These are phyloP conservation scores for Plasmodium sp. DNA, from an alignment of 169 alveolate genomes.

Conservation along the genomic window DNA sequence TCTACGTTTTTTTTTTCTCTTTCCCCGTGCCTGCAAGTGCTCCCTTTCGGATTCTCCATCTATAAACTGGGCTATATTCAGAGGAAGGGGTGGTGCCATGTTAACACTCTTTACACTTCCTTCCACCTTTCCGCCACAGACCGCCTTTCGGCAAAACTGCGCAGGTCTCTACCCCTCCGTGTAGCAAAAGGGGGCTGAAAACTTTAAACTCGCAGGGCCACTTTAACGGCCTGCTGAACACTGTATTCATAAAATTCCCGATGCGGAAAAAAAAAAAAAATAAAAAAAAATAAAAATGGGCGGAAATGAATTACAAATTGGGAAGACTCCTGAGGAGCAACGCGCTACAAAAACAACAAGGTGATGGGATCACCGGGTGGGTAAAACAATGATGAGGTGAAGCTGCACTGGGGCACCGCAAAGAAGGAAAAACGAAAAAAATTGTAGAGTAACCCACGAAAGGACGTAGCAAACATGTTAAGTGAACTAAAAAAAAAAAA, in stretches of 20 bases:
- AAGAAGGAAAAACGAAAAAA: neutral
- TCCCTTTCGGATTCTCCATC: neutral
- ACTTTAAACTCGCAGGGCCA: neutral
- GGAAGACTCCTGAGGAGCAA: neutral
- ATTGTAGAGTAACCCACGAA: neutral
- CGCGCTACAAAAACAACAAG: neutral
- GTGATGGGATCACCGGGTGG: neutral
- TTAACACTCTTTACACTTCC: neutral
- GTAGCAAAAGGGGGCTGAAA: neutral
- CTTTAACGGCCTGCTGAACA: constrained; percentile 6
- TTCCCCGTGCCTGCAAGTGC: neutral
- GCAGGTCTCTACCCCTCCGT: neutral
- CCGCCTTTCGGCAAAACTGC: neutral
- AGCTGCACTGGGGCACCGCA: neutral
- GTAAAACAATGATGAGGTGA: neutral
- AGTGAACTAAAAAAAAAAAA: neutral
- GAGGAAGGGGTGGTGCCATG: neutral
- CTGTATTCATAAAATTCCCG: constrained; percentile 5
- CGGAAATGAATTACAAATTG: neutral
- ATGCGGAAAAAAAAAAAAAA: neutral
- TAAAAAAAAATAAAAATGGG: neutral
- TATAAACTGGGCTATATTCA: neutral
- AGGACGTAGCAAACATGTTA: neutral
- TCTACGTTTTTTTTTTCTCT: too few relatives aligned
- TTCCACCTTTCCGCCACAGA: neutral